Base-by-base conservation (phyloP, 2,329 filamentous ascomycete species). In the Sporothrix brasiliensis region DNA sequence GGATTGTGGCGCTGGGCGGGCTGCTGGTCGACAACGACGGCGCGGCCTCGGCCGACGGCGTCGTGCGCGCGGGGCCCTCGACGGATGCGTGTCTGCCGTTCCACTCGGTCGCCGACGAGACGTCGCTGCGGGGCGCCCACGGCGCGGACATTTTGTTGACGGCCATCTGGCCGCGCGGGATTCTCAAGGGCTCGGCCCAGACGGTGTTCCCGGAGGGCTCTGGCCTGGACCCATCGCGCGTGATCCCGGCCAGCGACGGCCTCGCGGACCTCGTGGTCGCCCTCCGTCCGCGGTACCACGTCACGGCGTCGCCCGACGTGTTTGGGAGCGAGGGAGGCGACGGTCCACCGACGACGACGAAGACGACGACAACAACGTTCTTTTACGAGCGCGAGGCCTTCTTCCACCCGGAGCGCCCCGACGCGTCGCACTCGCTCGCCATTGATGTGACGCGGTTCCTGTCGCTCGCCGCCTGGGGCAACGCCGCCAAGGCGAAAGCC, bases 361-460 rank as follows among this genome's bases (percentile, higher is more conserved):
- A n/a, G n/a, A n/a, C n/a, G n/a, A 4, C 34, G 41, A 7, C 41
- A 2, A 44, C 34, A 7, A 47, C 56, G 19, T 89, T 89, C 75
- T 94, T 92, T 80, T 98, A 90, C 78, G 94, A 99, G 81, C 89
- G 95, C 70, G 95, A 98, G 79, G 93, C 94, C 0, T 99, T 97
- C 82, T 89, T 95, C 76, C 90, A 97, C 77, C 84, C 86, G 1
- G 72, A 69, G 61, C 72, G 72, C 34, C 74, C 80, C 7, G 78
- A 79, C 50, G 80, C 80, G 16, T 81, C 81, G 0, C 75, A 78
- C 21, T 75, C 7, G 84, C 89, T 70, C 80, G 83, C 27, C 85
- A 86, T 73, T 81, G 73, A 84, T 1, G 80, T 96, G 11, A 98
- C 95, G 1, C 89, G 95, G 21, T 99, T 99, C 81, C 91, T 98